Base-by-base conservation (phyloP, 192 early-diverging fungal species). In the Gryganskiella cystojenkinii region DNA sequence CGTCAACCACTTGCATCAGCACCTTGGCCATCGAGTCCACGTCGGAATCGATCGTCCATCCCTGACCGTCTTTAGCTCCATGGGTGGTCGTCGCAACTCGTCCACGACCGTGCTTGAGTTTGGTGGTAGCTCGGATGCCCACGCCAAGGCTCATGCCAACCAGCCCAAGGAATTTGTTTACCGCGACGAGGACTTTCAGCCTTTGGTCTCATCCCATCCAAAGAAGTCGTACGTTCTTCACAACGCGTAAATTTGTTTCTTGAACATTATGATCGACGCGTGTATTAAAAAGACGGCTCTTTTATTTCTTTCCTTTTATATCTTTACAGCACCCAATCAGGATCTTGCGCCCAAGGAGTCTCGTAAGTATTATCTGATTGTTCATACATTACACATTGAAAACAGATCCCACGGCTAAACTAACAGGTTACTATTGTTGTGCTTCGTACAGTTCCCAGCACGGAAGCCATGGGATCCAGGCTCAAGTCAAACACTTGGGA, bases 121-220 rank as follows among this genome's bases (percentile, higher is more conserved):
- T 51, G 57, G 51, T 5, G 49, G 58, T 40, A 15, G 15, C 28
- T 2, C 37, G 1, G 35, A n/a, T 9, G 14, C 15, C 19, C 42
- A 61, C 19, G 10, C 52, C 40, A 15, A 24, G 14, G 51, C n/a
- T 6, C 15, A 50, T 9, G 14, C 42, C n/a, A n/a, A n/a, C 10
- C 4, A 19, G 3, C 67, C 67, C 2, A 61, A 56, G 51, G 52
- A 61, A 22, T 61, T 70, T 70, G 59, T 31, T n/a, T 61, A 70
- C 51, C 67, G 51, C 51, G 51, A 70, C 13, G 67, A 70, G 30
- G 67, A 70, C 22, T 70, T 70, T 34, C 65, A 34, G 45, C 45
- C 65, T 22, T 24, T 61, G 30, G 24, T 27, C n/a, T 40, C 37
- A 13, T 9, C 5, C 37, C n/a, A n/a, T n/a, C n/a, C n/a, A n/a